Conservation (phyloP, 805 yeast genomes). For the Saccharomycopsis sp. region DNA sequence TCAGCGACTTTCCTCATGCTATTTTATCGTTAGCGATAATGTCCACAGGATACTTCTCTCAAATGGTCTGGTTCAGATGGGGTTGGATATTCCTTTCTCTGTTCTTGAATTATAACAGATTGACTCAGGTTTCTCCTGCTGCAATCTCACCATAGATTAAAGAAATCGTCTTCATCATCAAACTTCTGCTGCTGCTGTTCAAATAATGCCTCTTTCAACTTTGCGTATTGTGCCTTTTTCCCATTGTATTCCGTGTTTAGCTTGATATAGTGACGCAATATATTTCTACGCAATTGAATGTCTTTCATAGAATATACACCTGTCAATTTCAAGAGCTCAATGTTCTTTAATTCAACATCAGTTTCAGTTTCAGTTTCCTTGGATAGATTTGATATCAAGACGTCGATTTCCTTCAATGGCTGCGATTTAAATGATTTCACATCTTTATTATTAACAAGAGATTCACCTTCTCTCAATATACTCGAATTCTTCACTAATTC, state of each 20-base stretch:
- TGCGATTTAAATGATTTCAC: not conserved
- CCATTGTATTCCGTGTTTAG: not conserved
- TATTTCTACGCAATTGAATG: not conserved
- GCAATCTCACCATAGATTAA: slow-evolving; percentile 25
- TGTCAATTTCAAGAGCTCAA: not conserved
- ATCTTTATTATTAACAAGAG: not conserved
- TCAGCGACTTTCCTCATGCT: slow-evolving; percentile 29
- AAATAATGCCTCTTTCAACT: not conserved
- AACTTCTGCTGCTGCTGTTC: slow-evolving; percentile 24
- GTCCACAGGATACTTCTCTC: slow-evolving; percentile 77
- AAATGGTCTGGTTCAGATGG: slow-evolving; percentile 93
- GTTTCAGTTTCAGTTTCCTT: not conserved
- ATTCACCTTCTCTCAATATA: not conserved
- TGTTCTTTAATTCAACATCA: not conserved
- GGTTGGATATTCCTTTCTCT: slow-evolving; percentile 77
- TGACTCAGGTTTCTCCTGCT: not conserved
- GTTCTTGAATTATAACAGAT: slow-evolving; percentile 60
- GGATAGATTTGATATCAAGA: not conserved
- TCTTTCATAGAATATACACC: not conserved
- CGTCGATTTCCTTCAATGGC: not conserved
- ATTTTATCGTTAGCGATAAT: slow-evolving; percentile 54
- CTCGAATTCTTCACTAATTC: not conserved
- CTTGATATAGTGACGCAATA: not conserved
- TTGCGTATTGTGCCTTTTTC: not conserved
- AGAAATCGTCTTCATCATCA: slow-evolving; percentile 30